These are phyloP conservation scores for Phymatotrichopsis omnivora DNA, from an alignment of 2,329 filamentous ascomycete species.

Conservation along the genomic window DNA sequence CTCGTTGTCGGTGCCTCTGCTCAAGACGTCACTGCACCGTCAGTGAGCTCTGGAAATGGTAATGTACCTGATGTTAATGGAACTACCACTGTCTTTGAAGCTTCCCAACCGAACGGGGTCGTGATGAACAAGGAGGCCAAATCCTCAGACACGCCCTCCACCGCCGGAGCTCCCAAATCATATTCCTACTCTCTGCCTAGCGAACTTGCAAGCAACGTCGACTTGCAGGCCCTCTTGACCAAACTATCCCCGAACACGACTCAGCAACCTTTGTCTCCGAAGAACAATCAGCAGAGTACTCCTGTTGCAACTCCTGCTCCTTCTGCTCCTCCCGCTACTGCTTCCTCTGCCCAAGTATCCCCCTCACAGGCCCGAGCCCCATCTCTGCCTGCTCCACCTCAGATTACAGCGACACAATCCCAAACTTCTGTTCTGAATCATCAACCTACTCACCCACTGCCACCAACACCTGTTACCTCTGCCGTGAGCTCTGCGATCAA, in stretches of 20 bases:
- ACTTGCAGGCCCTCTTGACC: slow-evolving; percentile 29
- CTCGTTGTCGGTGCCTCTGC: slow-evolving; percentile 20
- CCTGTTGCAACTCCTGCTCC: slow-evolving; percentile 15
- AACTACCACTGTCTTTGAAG: slow-evolving; percentile 1
- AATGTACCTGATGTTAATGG: slow-evolving; percentile 26
- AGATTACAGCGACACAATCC: slow-evolving; percentile 9
- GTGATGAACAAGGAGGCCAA: slow-evolving; percentile 19
- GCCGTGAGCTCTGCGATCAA: slow-evolving; percentile 27
- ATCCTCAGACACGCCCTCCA: slow-evolving; percentile 18
- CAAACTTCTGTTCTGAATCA: slow-evolving; percentile 18
- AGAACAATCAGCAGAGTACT: slow-evolving; percentile 18
- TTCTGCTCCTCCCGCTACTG: slow-evolving; percentile 11
- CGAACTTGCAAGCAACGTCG: slow-evolving; percentile 27
- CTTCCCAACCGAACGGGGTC: slow-evolving; percentile 20
- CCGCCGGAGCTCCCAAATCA: slow-evolving; percentile 19
- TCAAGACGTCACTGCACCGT: slow-evolving; percentile 11
- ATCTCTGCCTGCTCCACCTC: slow-evolving; percentile 24
- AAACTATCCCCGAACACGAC: slow-evolving; percentile 25
- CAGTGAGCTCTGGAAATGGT: slow-evolving; percentile 23
- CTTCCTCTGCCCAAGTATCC: slow-evolving; percentile 12
- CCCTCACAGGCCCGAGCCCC: slow-evolving; percentile 22
- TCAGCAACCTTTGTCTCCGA: slow-evolving; percentile 21
- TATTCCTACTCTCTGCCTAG: slow-evolving; percentile 24
- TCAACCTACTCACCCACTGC: slow-evolving; percentile 27
- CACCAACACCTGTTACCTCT: slow-evolving; percentile 33